Evolutionary conservation across 352 stramenopile species (phyloP).

Genomic region (Pseudoperonospora humuli): DNA sequence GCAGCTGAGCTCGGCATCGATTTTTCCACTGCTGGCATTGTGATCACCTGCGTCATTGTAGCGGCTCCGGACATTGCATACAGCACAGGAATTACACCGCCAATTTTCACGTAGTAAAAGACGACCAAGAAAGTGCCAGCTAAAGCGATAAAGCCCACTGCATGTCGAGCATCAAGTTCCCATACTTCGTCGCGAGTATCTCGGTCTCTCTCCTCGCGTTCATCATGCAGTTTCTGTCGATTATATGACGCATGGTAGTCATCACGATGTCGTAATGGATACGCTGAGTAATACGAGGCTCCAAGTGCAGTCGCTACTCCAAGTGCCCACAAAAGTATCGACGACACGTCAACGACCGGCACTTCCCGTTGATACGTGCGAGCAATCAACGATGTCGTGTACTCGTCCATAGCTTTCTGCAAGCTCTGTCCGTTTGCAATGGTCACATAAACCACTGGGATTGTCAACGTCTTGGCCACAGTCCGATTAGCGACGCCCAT

Average conservation of each 20-base stretch:
- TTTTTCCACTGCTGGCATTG: conserved; percentile 30
- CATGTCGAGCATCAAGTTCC: conserved; percentile 54
- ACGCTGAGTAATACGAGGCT: conserved; percentile 57
- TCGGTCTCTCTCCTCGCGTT: conserved; percentile 6
- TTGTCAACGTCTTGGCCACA: conserved; percentile 25
- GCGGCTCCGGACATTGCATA: conserved; percentile 47
- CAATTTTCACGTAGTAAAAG: conserved; percentile 67
- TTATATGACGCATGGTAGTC: conserved; percentile 3
- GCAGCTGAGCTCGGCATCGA: conserved; percentile 27
- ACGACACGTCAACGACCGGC: conserved; percentile 49
- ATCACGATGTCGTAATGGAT: conserved; percentile 7
- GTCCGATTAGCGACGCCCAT: conserved; percentile 57
- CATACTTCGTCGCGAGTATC: conserved; percentile 29
- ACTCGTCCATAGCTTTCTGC: conserved; percentile 27
- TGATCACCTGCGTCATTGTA: conserved; percentile 51
- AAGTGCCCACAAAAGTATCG: conserved; percentile 52
- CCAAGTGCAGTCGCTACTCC: conserved; percentile 49
- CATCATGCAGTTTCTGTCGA: conserved; percentile 18
- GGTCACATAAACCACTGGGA: conserved; percentile 68
- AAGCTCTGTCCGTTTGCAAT: conserved; percentile 48
- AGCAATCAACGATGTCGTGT: conserved; percentile 30
- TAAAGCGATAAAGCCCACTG: conserved; percentile 54
- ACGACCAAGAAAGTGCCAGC: conserved; percentile 55
- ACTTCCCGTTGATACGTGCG: conserved; percentile 39
- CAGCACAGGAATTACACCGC: conserved; percentile 50